Percentiles rank a stretch among this genome's conserved stretches.
Evolutionary conservation across 768 basidiomycete genomes (phyloP).

Genomic region (Pisolithus microcarpus): DNA sequence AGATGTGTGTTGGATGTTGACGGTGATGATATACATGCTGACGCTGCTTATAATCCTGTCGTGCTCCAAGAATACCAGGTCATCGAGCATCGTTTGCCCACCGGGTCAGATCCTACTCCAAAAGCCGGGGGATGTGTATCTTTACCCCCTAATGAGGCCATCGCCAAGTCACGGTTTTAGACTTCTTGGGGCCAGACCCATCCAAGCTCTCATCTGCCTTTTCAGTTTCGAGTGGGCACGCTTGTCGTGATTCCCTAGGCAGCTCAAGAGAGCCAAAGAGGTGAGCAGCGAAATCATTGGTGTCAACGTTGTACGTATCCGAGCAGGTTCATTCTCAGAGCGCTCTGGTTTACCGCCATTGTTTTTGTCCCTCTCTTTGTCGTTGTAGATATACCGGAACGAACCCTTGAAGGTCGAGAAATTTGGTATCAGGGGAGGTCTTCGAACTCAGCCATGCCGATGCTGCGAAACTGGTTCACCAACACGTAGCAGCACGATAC

Average conservation of each 20-base stretch:
- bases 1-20: constrained; percentile 25
- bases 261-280: constrained; percentile 99
- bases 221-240: not conserved
- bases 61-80: constrained; percentile 86
- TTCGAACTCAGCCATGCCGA: constrained; percentile 91
- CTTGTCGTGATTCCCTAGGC: constrained; percentile 38
- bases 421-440: constrained; percentile 99
- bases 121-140: constrained; percentile 99
- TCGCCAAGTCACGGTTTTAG: constrained; percentile 99
- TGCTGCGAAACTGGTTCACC: constrained; percentile 95
- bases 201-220: not conserved
- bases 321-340: constrained; percentile 69
- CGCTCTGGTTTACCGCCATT: constrained; percentile 74
- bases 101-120: constrained; percentile 85
- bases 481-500: constrained; percentile 99
- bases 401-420: constrained; percentile 99
- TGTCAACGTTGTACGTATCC: constrained; percentile 89
- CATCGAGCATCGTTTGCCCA: constrained; percentile 95
- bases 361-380: constrained; percentile 37
- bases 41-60: constrained; percentile 8
- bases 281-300: constrained; percentile 98
- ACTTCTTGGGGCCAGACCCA: constrained; percentile 77
- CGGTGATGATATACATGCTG: constrained; percentile 3
- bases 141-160: constrained; percentile 96
- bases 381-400: constrained; percentile 88